Conservation (phyloP, 495 filamentous ascomycete genomes). For the Rusavskia elegans region DNA sequence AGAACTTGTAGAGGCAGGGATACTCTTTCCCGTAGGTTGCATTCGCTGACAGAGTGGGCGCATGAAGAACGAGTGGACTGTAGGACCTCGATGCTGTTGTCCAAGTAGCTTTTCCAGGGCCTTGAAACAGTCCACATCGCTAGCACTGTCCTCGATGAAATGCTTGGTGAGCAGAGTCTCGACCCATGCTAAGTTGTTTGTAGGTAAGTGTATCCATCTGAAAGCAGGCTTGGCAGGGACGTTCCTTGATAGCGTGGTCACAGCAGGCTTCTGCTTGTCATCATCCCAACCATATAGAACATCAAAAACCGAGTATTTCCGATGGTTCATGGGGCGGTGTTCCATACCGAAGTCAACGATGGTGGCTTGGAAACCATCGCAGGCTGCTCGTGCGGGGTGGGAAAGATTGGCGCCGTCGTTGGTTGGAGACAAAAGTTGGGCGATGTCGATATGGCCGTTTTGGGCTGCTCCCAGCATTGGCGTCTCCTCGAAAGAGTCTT, state of each 20-base stretch:
- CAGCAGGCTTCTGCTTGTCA: slow-evolving; percentile 32
- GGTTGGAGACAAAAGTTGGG: slow-evolving; percentile 38
- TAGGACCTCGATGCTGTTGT: slow-evolving; percentile 46
- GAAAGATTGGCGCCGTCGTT: slow-evolving; percentile 35
- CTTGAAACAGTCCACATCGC: slow-evolving; percentile 53
- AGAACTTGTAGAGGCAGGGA: not conserved
- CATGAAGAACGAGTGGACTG: slow-evolving; percentile 53
- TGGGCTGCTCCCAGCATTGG: slow-evolving; percentile 44
- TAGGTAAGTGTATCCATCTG: slow-evolving; percentile 56
- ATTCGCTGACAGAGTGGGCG: slow-evolving; percentile 45
- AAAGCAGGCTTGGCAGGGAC: slow-evolving; percentile 37
- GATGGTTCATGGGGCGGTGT: slow-evolving; percentile 43
- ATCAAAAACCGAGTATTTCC: slow-evolving; percentile 39
- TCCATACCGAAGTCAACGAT: slow-evolving; percentile 56
- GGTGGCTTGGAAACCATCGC: slow-evolving; percentile 46
- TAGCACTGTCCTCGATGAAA: slow-evolving; percentile 50
- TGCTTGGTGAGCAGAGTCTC: slow-evolving; percentile 48
- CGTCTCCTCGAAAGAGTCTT: slow-evolving; percentile 46
- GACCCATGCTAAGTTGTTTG: slow-evolving; percentile 44
- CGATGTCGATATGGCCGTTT: slow-evolving; percentile 39
- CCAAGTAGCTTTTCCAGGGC: slow-evolving; percentile 47
- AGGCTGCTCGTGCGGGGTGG: slow-evolving; percentile 37
- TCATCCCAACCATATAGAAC: slow-evolving; percentile 44
- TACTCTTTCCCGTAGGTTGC: slow-evolving; percentile 22
- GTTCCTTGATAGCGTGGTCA: slow-evolving; percentile 37